phyloP scores from a whole-genome alignment of 441 rosid species.

The Adansonia gregorii region DNA sequence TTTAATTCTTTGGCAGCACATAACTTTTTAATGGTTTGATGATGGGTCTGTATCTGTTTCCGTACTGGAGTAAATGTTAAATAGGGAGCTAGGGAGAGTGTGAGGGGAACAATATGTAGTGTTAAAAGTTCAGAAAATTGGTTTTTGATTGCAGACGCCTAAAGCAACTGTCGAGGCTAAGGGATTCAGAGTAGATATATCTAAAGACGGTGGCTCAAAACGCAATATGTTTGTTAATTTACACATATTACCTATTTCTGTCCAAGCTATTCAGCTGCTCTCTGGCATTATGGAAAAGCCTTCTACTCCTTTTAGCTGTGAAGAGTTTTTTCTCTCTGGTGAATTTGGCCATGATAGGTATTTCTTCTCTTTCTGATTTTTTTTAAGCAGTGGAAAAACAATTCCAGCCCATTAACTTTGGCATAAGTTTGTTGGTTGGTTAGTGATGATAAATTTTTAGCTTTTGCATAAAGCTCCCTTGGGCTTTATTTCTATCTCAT shows the following conservation, averaged over 20 bases:
- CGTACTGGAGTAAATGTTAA: not conserved
- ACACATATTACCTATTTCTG: conserved; percentile 66
- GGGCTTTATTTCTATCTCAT: conserved; percentile 7
- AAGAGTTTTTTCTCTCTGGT: conserved; percentile 75
- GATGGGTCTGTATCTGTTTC: not conserved
- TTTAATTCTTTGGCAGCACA: not conserved
- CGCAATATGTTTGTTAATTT: conserved; percentile 68
- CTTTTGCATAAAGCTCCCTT: not conserved
- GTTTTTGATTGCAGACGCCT: conserved; percentile 56
- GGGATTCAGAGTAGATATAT: conserved; percentile 76
- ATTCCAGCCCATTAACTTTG: conserved; percentile 19
- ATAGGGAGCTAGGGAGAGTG: conserved; percentile 13
- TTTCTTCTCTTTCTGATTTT: conserved; percentile 20
- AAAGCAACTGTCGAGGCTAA: conserved; percentile 70
- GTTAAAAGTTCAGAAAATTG: not conserved
- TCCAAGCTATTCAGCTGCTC: conserved; percentile 53
- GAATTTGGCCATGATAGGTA: conserved; percentile 95
- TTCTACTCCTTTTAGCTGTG: conserved; percentile 74
- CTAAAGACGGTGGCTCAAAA: conserved; percentile 76
- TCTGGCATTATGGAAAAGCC: conserved; percentile 57
- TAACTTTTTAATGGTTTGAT: not conserved
- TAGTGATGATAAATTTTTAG: conserved; percentile 14
- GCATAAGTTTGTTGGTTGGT: not conserved
- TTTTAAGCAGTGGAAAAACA: conserved; percentile 27
- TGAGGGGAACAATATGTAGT: not conserved